phyloP scores from a whole-genome alignment of 768 basidiomycete genomes.

The Agaricus blazei region DNA sequence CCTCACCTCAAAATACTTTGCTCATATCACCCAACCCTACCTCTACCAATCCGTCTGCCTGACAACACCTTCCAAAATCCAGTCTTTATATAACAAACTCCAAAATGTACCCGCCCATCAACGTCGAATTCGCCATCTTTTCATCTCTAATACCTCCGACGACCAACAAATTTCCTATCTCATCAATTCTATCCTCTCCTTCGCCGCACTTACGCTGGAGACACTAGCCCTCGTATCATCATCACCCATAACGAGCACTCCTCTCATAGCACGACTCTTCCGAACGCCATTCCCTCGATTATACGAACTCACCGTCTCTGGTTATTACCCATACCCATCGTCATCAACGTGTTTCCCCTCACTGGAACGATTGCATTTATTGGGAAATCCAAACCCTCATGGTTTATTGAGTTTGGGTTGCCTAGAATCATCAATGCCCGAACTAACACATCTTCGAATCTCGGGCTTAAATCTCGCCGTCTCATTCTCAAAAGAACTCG shows the following conservation, averaged over 20 bases:
- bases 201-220: constrained; percentile 36
- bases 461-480: constrained; percentile 38
- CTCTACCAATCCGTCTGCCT: constrained; percentile 36
- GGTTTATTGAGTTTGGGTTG: constrained; percentile 36
- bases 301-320: constrained; percentile 35
- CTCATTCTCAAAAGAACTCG: constrained; percentile 36
- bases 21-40: constrained; percentile 30
- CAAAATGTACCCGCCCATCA: constrained; percentile 28
- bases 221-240: constrained; percentile 32
- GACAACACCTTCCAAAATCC: constrained; percentile 22
- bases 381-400: constrained; percentile 46
- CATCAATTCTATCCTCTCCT: constrained; percentile 26
- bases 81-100: constrained; percentile 23
- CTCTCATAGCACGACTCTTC: constrained; percentile 38
- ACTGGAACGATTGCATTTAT: constrained; percentile 37
- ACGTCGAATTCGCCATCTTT: constrained; percentile 38
- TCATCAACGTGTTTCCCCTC: constrained; percentile 26
- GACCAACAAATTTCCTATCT: constrained; percentile 6
- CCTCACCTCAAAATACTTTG: constrained; percentile 35
- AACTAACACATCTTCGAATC: constrained; percentile 31
- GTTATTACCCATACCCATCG: constrained; percentile 47
- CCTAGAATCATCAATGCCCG: constrained; percentile 35
- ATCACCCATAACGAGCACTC: constrained; percentile 29
- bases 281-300: constrained; percentile 35
- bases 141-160: constrained; percentile 29